phyloP scores from a whole-genome alignment of 177 flowering plant species.

The Telopea speciosissima region DNA sequence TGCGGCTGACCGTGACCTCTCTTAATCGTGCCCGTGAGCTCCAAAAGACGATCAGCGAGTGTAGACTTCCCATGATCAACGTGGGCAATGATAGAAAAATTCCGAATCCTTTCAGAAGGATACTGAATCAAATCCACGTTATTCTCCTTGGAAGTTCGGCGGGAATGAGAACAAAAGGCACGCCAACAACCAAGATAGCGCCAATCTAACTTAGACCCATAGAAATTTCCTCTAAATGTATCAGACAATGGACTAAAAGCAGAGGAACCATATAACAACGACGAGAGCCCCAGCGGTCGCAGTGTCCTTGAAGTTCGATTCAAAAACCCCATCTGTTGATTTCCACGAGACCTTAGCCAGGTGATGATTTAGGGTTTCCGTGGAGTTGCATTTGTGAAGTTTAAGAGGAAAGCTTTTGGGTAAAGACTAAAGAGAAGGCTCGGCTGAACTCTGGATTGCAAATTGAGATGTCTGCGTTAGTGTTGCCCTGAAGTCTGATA shows the following conservation, averaged over 20 bases:
- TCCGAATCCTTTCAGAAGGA: conserved; percentile 74
- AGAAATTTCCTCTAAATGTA: conserved; percentile 1
- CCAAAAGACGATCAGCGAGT: conserved; percentile 86
- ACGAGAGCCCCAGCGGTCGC: conserved; percentile 11
- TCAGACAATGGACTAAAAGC: conserved; percentile 12
- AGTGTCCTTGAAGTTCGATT: conserved; percentile 35
- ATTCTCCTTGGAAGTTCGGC: conserved; percentile 27
- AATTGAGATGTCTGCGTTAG: neutral
- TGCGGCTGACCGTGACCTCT: conserved; percentile 95
- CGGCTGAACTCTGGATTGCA: neutral
- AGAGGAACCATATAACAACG: conserved; percentile 5
- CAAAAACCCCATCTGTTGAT: conserved; percentile 36
- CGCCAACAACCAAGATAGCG: conserved; percentile 14
- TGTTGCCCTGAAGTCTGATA: too few relatives aligned
- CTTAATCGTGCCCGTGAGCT: conserved; percentile 90
- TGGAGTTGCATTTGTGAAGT: neutral
- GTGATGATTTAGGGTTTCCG: neutral
- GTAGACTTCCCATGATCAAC: conserved; percentile 97
- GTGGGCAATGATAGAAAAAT: conserved; percentile 94
- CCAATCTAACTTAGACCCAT: neutral
- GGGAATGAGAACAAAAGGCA: conserved; percentile 38
- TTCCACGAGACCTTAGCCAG: neutral
- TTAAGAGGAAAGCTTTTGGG: too few relatives aligned
- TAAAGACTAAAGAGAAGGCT: neutral
- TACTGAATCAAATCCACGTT: conserved; percentile 57